phyloP scores from a whole-genome alignment of 805 yeast species.

The Saccharomycopsis fibuligera region DNA sequence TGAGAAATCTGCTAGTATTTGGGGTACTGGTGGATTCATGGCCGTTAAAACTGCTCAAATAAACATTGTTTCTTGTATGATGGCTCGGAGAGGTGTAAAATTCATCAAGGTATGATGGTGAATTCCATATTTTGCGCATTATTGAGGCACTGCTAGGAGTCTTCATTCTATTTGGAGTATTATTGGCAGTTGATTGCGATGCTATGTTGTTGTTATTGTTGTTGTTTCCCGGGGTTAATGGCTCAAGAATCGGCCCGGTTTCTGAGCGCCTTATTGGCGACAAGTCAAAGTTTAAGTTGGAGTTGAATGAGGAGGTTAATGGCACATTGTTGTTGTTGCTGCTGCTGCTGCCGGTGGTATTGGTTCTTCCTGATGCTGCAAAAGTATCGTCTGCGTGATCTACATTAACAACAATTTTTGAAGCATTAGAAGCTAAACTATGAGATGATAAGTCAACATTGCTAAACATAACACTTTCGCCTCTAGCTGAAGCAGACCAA shows the following conservation, averaged over 20 bases:
- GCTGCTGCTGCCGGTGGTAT: slow-evolving; percentile 13
- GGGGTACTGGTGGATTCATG: too few relatives aligned
- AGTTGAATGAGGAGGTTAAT: slow-evolving; percentile 61
- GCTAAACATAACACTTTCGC: slow-evolving; percentile 33
- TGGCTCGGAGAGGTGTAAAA: slow-evolving; percentile 49
- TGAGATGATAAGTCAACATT: too few relatives aligned
- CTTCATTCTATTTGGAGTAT: slow-evolving; percentile 22
- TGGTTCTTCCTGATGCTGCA: slow-evolving; percentile 3
- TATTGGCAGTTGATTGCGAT: slow-evolving; percentile 5
- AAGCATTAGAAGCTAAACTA: too few relatives aligned
- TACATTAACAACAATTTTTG: too few relatives aligned
- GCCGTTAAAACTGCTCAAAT: neutral
- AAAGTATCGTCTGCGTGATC: neutral
- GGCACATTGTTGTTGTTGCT: too few relatives aligned
- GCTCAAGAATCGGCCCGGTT: slow-evolving; percentile 47
- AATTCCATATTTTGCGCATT: slow-evolving; percentile 52
- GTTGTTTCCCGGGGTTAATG: slow-evolving; percentile 40
- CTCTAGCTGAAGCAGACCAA: slow-evolving; percentile 37
- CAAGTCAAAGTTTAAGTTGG: slow-evolving; percentile 56
- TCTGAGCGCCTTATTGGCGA: slow-evolving; percentile 53
- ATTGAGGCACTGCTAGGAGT: slow-evolving; percentile 33
- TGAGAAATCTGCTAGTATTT: neutral
- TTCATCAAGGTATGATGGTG: slow-evolving; percentile 62
- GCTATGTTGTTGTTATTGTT: slow-evolving; percentile 1
- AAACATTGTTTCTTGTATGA: neutral